These are phyloP conservation scores for Laburnicola sp. DNA, from an alignment of 2,329 filamentous ascomycete species.

Conservation along the genomic window DNA sequence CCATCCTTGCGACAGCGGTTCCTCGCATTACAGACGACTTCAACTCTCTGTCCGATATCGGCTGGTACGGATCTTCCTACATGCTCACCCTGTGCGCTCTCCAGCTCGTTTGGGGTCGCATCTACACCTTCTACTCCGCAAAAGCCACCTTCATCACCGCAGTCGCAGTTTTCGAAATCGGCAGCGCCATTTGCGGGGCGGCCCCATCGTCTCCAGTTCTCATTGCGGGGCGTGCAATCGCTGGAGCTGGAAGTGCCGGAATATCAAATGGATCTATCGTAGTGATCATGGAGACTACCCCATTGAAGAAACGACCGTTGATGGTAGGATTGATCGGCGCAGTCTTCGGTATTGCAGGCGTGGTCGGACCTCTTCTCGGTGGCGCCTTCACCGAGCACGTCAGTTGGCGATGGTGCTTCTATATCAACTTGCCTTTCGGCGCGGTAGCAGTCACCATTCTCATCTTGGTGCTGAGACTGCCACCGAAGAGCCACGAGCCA, in stretches of 20 bases:
- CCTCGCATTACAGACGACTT: slow-evolving; percentile 38
- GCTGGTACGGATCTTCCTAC: slow-evolving; percentile 44
- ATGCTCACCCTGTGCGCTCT: slow-evolving; percentile 49
- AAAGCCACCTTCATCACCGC: slow-evolving; percentile 15
- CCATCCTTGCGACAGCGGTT: slow-evolving; percentile 30
- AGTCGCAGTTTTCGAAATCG: slow-evolving; percentile 29
- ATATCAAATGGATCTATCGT: slow-evolving; percentile 48
- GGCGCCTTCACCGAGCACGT: slow-evolving; percentile 44
- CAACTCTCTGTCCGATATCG: slow-evolving; percentile 26
- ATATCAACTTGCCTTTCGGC: slow-evolving; percentile 38
- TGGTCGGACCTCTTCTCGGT: slow-evolving; percentile 34
- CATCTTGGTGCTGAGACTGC: slow-evolving; percentile 47
- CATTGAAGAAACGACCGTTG: slow-evolving; percentile 49
- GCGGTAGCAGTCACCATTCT: slow-evolving; percentile 24
- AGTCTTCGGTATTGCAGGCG: slow-evolving; percentile 49
- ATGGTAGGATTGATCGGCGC: slow-evolving; percentile 52
- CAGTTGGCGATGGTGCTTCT: slow-evolving; percentile 58
- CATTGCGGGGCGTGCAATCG: slow-evolving; percentile 24
- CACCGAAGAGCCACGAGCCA: slow-evolving; percentile 13
- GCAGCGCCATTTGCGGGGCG: slow-evolving; percentile 23
- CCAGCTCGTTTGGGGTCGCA: slow-evolving; percentile 48
- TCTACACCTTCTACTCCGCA: slow-evolving; percentile 33
- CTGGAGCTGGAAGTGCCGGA: slow-evolving; percentile 21
- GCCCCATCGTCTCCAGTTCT: slow-evolving; percentile 19
- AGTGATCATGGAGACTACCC: slow-evolving; percentile 47